Base-by-base conservation (phyloP, 2,329 filamentous ascomycete genomes). In the Fusarium euwallaceae region DNA sequence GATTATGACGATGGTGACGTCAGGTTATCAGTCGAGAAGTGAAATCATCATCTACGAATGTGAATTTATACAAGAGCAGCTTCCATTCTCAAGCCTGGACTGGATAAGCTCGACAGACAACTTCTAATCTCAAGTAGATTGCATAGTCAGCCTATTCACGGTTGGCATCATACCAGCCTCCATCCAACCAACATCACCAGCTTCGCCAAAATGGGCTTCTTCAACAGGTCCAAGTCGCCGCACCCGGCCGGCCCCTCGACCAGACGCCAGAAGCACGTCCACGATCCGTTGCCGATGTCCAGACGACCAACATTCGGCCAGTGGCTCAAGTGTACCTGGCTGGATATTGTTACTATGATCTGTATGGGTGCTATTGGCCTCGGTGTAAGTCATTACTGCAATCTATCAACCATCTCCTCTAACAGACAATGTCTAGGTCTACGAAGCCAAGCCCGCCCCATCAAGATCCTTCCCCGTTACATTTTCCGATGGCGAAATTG, bases 401-500 rank as follows among this genome's bases (percentile, higher is more conserved):
- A n/a, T 3, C 14, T 12, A 4, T 29, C 24, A 8, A 36, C 16
- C 9, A 36, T 36, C 24, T 12, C 5, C 4, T 22, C 39, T 69
- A 66, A 70, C 27, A 14, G 5, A 24, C n/a, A 24, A 5, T 24
- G 24, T 4, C 24, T 4, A 91, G 89, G 84, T 92, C 65, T 93
- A 93, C 82, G 84, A 88, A 72, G 91, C 91, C 4, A 85, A 89
- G 17, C 92, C 92, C 0, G 91, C 92, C 0, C 90, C 92, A 0
- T 90, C 88, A 8, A 88, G 92, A n/a, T 93, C 91, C 11, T 94
- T 94, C 80, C 88, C 92, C 39, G 87, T 94, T 48, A 88, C 87
- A 56, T 93, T 93, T 78, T 81, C 86, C 34, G 89, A 94, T 75
- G 91, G 91, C 69, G 89, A 93, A 78, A 86, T 94, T 48, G 91